phyloP scores from a whole-genome alignment of 169 alveolate genomes.

The Plasmodium billcollinsi region DNA sequence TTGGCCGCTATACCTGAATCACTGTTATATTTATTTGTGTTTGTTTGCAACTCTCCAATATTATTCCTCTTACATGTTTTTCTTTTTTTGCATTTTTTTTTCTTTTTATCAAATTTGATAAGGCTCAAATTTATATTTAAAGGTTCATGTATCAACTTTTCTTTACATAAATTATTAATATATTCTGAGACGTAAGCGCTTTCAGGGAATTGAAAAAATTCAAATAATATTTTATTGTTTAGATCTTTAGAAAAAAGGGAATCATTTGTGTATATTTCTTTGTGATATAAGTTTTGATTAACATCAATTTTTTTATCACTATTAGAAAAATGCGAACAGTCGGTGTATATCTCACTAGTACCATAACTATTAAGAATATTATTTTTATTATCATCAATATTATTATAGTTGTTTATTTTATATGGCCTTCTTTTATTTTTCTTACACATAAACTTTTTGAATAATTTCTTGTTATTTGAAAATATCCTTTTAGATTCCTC shows the following conservation, averaged over 20 bases:
- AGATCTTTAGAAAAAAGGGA: conserved; percentile 63
- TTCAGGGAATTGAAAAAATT: conserved; percentile 55
- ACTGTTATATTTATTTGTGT: conserved; percentile 24
- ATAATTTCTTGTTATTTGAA: conserved; percentile 32
- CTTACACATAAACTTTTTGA: conserved; percentile 10
- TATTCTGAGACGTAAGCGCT: conserved; percentile 31
- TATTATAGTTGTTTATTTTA: neutral
- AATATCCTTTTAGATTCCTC: conserved; percentile 11
- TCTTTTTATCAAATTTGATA: conserved; percentile 59
- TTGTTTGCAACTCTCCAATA: neutral
- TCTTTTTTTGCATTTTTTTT: conserved; percentile 19
- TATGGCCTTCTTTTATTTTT: neutral
- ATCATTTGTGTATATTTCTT: conserved; percentile 18
- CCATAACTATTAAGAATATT: neutral
- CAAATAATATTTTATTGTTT: conserved; percentile 37
- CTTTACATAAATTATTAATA: conserved; percentile 22
- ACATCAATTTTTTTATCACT: neutral
- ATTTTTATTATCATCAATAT: neutral
- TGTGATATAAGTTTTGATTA: neutral
- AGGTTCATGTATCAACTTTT: conserved; percentile 52
- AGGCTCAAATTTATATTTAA: conserved; percentile 52
- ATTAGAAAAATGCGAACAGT: neutral
- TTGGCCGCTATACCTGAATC: conserved; percentile 41
- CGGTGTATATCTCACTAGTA: neutral
- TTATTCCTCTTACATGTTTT: conserved; percentile 7